Conservation (phyloP, 805 yeast genomes). For the Candida argentea region DNA sequence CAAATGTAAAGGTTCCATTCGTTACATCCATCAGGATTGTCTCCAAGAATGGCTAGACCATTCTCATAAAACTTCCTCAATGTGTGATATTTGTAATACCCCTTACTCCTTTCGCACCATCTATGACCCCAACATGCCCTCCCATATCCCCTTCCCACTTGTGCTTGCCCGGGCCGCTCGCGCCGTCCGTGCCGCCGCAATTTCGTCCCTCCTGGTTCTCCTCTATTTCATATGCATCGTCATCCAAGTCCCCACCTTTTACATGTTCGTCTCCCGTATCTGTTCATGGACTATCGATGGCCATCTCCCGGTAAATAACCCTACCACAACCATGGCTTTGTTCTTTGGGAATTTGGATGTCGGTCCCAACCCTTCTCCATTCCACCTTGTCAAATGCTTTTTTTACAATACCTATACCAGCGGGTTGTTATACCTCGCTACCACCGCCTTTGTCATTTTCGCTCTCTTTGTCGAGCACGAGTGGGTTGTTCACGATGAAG, state of each 20-base stretch:
- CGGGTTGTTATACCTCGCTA: slow-evolving; percentile 29
- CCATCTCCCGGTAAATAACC: slow-evolving; percentile 31
- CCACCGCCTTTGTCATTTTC: slow-evolving; percentile 30
- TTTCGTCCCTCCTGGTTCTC: slow-evolving; percentile 14
- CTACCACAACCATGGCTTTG: slow-evolving; percentile 20
- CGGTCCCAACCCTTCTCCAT: background rate
- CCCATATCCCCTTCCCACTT: slow-evolving; percentile 43
- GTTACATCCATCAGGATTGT: slow-evolving; percentile 89
- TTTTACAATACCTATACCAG: slow-evolving; percentile 23
- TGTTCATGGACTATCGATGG: slow-evolving; percentile 50
- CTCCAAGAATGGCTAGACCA: slow-evolving; percentile 78
- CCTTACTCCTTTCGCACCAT: slow-evolving; percentile 59
- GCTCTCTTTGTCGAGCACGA: slow-evolving; percentile 53
- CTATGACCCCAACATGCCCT: slow-evolving; percentile 58
- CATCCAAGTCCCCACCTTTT: slow-evolving; percentile 48
- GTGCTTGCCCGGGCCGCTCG: slow-evolving; percentile 30
- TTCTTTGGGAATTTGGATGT: slow-evolving; percentile 29
- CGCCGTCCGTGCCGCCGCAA: slow-evolving; percentile 6
- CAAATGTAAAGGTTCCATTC: slow-evolving; percentile 87
- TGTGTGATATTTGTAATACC: slow-evolving; percentile 84
- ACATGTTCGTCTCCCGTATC: slow-evolving; percentile 44
- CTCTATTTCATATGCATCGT: slow-evolving; percentile 33
- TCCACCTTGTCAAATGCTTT: slow-evolving; percentile 9
- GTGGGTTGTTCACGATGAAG: slow-evolving; percentile 63
- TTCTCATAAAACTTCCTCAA: slow-evolving; percentile 43